Evolutionary conservation across 805 yeast species (phyloP).

Genomic region (Brettanomyces sp.): DNA sequence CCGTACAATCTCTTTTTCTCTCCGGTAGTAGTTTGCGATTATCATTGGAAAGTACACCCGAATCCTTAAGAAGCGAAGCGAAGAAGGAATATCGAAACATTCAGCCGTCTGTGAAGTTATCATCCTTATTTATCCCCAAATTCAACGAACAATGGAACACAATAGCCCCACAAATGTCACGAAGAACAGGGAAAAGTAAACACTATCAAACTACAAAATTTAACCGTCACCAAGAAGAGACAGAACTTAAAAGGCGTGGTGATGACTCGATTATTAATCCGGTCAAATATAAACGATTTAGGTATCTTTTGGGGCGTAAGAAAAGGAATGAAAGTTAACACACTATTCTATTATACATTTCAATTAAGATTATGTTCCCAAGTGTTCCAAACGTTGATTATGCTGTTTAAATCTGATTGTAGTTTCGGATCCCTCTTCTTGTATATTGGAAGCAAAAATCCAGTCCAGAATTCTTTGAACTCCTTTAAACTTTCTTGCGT

Average conservation of each 20-base stretch:
- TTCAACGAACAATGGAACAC: too few species aligned
- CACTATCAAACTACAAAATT: too few species aligned
- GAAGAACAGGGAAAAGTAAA: too few species aligned
- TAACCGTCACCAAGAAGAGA: too few species aligned
- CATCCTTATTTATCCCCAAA: too few species aligned
- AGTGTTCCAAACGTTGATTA: slow-evolving; percentile 12
- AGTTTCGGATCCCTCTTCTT: slow-evolving; percentile 24
- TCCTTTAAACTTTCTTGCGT: slow-evolving; percentile 20
- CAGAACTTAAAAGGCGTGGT: too few species aligned
- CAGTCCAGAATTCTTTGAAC: slow-evolving; percentile 46
- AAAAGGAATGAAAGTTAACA: neutral
- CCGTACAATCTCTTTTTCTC: slow-evolving; percentile 11
- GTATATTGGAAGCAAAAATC: slow-evolving; percentile 35
- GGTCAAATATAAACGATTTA: neutral
- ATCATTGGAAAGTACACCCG: slow-evolving; percentile 8
- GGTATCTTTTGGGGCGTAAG: neutral
- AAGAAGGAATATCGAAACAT: neutral
- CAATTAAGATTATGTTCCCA: neutral
- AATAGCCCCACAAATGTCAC: too few species aligned
- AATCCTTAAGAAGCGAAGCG: neutral
- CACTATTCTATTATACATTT: neutral
- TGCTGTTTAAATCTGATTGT: slow-evolving; percentile 20
- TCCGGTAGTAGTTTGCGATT: slow-evolving; percentile 8
- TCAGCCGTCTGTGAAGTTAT: neutral
- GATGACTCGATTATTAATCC: too few species aligned